phyloP scores from a whole-genome alignment of 2,329 filamentous ascomycete genomes.

The Thelonectria rubi region DNA sequence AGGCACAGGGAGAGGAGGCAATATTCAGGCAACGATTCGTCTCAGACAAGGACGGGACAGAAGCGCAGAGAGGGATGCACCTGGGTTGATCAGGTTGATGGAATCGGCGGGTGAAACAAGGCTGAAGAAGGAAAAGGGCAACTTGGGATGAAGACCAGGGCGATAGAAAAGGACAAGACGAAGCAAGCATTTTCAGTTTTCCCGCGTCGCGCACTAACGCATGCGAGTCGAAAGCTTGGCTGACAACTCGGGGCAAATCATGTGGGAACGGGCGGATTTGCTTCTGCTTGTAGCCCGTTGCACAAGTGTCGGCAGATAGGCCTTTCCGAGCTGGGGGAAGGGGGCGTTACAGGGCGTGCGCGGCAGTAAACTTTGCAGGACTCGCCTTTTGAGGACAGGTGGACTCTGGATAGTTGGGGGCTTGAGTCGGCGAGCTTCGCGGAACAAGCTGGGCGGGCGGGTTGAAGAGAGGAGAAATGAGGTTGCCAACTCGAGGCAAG shows the following conservation, averaged over 20 bases:
- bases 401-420: not conserved
- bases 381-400: constrained; percentile 2
- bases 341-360: constrained; percentile 21
- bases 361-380: constrained; percentile 4
- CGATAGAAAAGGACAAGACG: constrained; percentile 1
- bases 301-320: constrained; percentile 23
- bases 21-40: constrained; percentile 10
- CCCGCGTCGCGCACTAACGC: not conserved
- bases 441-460: not conserved
- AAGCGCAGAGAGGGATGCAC: constrained; percentile 2
- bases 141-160: constrained; percentile 3
- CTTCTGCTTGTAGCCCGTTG: constrained; percentile 20
- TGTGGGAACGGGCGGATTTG: constrained; percentile 4
- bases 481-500: not conserved
- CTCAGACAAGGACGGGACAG: not conserved
- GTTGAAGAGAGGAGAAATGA: not conserved
- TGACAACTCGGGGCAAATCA: constrained; percentile 30
- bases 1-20: not conserved
- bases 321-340: constrained; percentile 11
- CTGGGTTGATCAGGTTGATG: constrained; percentile 10
- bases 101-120: constrained; percentile 19
- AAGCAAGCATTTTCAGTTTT: not conserved
- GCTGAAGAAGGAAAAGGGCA: constrained; percentile 17
- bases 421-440: not conserved
- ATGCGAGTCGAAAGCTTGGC: constrained; percentile 15